Base-by-base conservation (phyloP, 306 rosid genomes). In the Cicer bijugum region DNA sequence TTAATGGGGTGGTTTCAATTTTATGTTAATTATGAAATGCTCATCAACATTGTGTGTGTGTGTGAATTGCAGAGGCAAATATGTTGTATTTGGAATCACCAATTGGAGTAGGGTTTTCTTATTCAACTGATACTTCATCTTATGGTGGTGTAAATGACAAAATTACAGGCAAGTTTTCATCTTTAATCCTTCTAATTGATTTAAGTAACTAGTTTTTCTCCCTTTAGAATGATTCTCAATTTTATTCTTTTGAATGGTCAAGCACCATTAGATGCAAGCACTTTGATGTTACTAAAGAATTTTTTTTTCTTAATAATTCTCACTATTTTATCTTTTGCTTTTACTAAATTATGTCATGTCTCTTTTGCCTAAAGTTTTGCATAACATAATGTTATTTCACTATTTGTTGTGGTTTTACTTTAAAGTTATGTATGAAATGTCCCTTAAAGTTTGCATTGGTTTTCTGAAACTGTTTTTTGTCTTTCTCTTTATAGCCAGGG, bases 61-160 rank as follows among this genome's bases (percentile, higher is more conserved):
- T 55, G 7, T 75, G 77, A 48, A 7, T 59, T 77, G 42, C 82
- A 89, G 96, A 85, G 39, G 96, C 96, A 51, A 89, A 87, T 78
- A 84, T 87, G 76, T 66, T 89, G 77, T 89, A 89, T 61, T 65
- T 89, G 79, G 96, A 89, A 84, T 74, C 96, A 42, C 96, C 96
- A 67, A 77, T 84, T 67, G 92, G 92, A 58, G 96, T 89, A 51
- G 96, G 96, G 2, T 89, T 87, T 80, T 87, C 92, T 63, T 87
- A 85, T 77, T 84, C 96, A 50, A 74, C 39, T 28, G 71, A 76
- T 6, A 75, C 78, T 73, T 84, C 95, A 46, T 78, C 88, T 68
- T 82, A 78, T 79, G 65, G 52, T 78, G 85, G 85, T 78, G 90
- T 89, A 23, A 84, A 81, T 80, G 96, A 89, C 80, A 62, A 84